phyloP scores from a whole-genome alignment of 495 filamentous ascomycete species.

The Delitschia confertaspora region DNA sequence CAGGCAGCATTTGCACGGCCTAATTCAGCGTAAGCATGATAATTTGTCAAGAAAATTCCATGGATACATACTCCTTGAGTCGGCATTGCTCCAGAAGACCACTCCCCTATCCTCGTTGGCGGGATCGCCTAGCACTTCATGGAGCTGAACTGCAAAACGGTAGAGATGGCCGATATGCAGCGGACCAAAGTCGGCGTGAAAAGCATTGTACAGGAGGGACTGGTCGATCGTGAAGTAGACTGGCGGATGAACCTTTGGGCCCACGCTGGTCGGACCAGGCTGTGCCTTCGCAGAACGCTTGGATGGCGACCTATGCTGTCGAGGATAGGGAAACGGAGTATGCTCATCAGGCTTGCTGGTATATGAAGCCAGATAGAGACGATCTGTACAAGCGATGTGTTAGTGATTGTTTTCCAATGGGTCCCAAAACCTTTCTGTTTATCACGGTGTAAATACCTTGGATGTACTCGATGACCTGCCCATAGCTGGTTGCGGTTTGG shows the following conservation, averaged over 20 bases:
- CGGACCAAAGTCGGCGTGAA: conserved; percentile 97
- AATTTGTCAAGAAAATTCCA: not conserved
- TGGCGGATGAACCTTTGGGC: conserved; percentile 50
- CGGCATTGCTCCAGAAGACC: conserved; percentile 88
- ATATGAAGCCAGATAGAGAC: conserved; percentile 90
- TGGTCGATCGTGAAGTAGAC: conserved; percentile 96
- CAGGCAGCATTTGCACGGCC: conserved; percentile 94
- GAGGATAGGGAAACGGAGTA: conserved; percentile 80
- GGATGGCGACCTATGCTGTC: conserved; percentile 53
- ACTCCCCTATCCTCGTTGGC: conserved; percentile 74
- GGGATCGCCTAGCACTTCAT: conserved; percentile 84
- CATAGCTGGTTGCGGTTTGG: conserved; percentile 45
- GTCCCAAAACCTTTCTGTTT: not conserved
- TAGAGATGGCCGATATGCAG: conserved; percentile 96
- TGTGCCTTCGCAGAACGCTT: conserved; percentile 67
- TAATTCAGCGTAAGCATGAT: conserved; percentile 27
- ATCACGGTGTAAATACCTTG: conserved; percentile 45
- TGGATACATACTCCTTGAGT: conserved; percentile 65
- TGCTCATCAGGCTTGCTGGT: conserved; percentile 65
- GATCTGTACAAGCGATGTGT: conserved; percentile 48
- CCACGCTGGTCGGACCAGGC: conserved; percentile 42
- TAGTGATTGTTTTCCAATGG: not conserved
- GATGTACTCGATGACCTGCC: conserved; percentile 71
- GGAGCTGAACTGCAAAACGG: conserved; percentile 86
- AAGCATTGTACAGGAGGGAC: conserved; percentile 88